Percentiles rank a stretch among this genome's conserved stretches.
Evolutionary conservation across 768 basidiomycete genomes (phyloP).

Genomic region (Podaxis sp.): DNA sequence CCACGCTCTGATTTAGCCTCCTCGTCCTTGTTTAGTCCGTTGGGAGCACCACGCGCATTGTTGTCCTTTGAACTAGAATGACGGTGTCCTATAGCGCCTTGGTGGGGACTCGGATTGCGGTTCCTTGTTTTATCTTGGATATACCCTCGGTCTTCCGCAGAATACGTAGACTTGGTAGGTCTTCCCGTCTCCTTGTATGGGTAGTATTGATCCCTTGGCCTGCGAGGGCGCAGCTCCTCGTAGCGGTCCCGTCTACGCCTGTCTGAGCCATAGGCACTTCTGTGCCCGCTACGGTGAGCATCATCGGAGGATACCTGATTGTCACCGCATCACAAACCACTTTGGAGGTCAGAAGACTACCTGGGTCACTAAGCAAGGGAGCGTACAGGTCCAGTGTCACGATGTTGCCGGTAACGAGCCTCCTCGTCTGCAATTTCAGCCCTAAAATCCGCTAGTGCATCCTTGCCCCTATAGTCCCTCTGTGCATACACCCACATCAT

Average conservation of each 20-base stretch:
- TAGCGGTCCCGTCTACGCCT: not conserved
- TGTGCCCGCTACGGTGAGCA: not conserved
- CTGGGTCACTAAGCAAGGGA: not conserved
- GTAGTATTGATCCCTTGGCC: not conserved
- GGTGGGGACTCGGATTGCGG: not conserved
- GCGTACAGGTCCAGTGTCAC: slow-evolving; percentile 1
- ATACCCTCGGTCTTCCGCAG: not conserved
- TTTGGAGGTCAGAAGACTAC: slow-evolving; percentile 4
- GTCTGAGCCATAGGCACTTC: not conserved
- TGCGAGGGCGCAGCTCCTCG: not conserved
- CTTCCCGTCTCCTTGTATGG: not conserved
- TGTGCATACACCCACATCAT: not conserved
- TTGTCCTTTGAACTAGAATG: not conserved
- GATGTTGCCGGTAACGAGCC: not conserved
- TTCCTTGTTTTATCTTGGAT: not conserved
- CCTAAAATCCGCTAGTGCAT: slow-evolving; percentile 7
- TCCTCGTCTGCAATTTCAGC: slow-evolving; percentile 5
- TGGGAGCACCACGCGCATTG: not conserved
- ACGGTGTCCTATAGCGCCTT: too few relatives aligned
- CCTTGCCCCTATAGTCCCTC: not conserved
- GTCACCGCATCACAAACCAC: not conserved
- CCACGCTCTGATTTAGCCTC: not conserved
- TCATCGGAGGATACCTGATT: not conserved
- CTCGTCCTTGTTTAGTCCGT: not conserved
- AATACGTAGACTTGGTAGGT: not conserved